These are phyloP conservation scores for Dendrobium chrysotoxum DNA, from an alignment of 106 monocot species.

Conservation along the genomic window DNA sequence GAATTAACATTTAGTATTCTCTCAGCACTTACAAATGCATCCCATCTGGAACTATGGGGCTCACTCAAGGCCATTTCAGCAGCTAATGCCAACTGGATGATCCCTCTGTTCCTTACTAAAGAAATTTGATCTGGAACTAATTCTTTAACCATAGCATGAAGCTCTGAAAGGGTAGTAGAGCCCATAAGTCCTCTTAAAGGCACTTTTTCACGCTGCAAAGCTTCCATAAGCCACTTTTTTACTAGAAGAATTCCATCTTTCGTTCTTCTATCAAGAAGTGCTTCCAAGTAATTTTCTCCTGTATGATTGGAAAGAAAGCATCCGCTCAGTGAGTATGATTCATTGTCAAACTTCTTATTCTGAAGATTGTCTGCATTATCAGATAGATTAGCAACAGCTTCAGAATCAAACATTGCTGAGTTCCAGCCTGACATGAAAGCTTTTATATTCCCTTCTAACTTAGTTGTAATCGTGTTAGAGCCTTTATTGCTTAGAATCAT, in stretches of 20 bases:
- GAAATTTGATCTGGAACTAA: conserved; percentile 48
- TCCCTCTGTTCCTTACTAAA: conserved; percentile 66
- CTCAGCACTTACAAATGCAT: conserved; percentile 89
- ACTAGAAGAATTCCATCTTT: conserved; percentile 79
- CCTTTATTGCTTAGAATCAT: conserved; percentile 29
- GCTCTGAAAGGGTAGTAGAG: conserved; percentile 39
- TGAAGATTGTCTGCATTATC: conserved; percentile 21
- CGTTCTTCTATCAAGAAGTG: conserved; percentile 56
- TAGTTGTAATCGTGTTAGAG: conserved; percentile 12
- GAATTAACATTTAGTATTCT: conserved; percentile 62
- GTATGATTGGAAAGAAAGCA: conserved; percentile 50
- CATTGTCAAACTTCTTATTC: conserved; percentile 13
- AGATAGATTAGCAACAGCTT: conserved; percentile 8
- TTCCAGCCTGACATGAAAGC: conserved; percentile 83
- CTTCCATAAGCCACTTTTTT: conserved; percentile 93
- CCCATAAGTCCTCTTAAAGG: conserved; percentile 43
- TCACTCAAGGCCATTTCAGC: conserved; percentile 61
- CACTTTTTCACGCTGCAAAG: conserved; percentile 64
- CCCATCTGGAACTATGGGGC: conserved; percentile 70
- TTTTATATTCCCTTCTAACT: conserved; percentile 41
- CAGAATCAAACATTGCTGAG: conserved; percentile 23
- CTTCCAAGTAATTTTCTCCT: conserved; percentile 67
- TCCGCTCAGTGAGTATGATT: conserved; percentile 36
- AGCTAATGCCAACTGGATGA: conserved; percentile 74
- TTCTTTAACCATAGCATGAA: conserved; percentile 43